Evolutionary conservation across 78 protist genomes (phyloP), one percentile per base, ranked within the genome.

Genomic region (Dictyostelium discoideum): DNA sequence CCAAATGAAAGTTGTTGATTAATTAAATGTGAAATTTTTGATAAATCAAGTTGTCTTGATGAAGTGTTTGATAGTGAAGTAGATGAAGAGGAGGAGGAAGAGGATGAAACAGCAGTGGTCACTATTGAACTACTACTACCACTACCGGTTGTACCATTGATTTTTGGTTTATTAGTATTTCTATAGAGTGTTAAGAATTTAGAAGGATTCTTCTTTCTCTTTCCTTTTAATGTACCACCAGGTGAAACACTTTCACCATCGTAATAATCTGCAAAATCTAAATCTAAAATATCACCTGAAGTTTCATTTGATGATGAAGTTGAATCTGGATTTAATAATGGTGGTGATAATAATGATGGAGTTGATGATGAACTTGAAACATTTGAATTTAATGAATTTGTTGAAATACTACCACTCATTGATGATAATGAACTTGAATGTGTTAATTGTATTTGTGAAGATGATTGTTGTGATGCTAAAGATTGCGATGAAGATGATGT

Each of bases 141-240:
- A 73, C 80, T 73, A 32, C 80, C 42, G 2, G n/a, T 73, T 9
- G 80, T 73, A 14, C 42, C 42, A 37, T 44, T 79, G 13, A 37
- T 29, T 13, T 26, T 37, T 39, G 26, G 32, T 37, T 37, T 37
- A 40, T 78, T 87, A 2, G 69, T 37, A 32, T 77, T 87, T 29
- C 77, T 86, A 85, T 90, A 90, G 40, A 90, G 88, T 11, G 95
- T 83, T 3, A 90, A 76, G 88, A 90, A 90, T 67, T 88, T 88
- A 0, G 86, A 32, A 16, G 76, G 85, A 9, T 80, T 90, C n/a
- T 86, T 77, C 76, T 77, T 73, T 73, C 88, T 81, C 79, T 90
- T 90, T 5, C 80, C 42, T 39, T 90, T 90, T 22, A 90, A 32
- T 44, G 95, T 90, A 5, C 95, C 95, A n/a, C 95, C 95, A 1